Evolutionary conservation across 1,284 basidiomycete genomes (phyloP).

Genomic region (Marasmius tenuissimus): DNA sequence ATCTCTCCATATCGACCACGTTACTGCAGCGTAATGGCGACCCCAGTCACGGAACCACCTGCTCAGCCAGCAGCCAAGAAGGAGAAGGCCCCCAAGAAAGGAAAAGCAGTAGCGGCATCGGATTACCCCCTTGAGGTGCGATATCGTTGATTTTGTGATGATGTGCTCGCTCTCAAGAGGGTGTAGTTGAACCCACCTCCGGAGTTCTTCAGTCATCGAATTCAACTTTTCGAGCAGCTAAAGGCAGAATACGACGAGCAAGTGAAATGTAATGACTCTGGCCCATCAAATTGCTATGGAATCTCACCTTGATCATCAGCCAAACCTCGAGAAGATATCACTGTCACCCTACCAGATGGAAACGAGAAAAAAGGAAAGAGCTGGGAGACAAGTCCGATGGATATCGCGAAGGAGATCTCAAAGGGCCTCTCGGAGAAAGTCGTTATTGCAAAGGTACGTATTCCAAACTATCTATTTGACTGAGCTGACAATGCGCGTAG

Average conservation of each 20-base stretch:
- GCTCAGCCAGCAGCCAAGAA: slow-evolving; percentile 43
- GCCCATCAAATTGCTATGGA: slow-evolving; percentile 2
- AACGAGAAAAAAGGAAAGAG: slow-evolving; percentile 80
- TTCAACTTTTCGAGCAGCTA: slow-evolving; percentile 89
- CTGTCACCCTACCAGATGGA: slow-evolving; percentile 87
- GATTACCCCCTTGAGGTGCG: slow-evolving; percentile 65
- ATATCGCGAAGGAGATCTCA: slow-evolving; percentile 85
- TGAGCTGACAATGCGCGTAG: slow-evolving; percentile 33
- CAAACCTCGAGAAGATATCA: slow-evolving; percentile 86
- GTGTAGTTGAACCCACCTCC: slow-evolving; percentile 79
- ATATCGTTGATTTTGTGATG: slow-evolving; percentile 1
- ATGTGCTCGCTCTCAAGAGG: slow-evolving; percentile 10
- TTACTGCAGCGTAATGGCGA: slow-evolving; percentile 15
- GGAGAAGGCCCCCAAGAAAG: slow-evolving; percentile 48
- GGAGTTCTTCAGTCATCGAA: slow-evolving; percentile 86
- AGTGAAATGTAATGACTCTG: slow-evolving; percentile 58
- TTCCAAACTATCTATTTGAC: not conserved
- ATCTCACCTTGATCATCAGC: slow-evolving; percentile 37
- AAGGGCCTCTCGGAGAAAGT: slow-evolving; percentile 88
- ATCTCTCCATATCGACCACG: slow-evolving; percentile 7
- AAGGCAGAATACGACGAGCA: slow-evolving; percentile 86
- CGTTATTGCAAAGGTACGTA: slow-evolving; percentile 87
- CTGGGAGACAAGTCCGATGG: slow-evolving; percentile 97
- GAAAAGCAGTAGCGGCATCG: slow-evolving; percentile 42
- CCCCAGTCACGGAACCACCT: slow-evolving; percentile 28